These are phyloP conservation scores for Epipyxis sp. DNA, from an alignment of 108 stramenopile species.

Conservation along the genomic window DNA sequence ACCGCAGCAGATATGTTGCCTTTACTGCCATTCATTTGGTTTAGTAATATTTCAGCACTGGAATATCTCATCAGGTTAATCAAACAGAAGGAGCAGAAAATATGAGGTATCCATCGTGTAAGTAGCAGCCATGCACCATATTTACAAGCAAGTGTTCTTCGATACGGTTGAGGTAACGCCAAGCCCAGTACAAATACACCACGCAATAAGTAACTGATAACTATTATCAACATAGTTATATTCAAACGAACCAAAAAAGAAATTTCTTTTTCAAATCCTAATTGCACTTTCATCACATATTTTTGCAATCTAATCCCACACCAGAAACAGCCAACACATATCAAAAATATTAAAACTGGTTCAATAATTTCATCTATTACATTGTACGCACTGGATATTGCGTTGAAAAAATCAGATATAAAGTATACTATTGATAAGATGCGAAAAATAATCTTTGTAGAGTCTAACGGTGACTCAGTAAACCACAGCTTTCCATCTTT, in stretches of 20 bases:
- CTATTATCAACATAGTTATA: not conserved
- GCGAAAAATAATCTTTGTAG: not conserved
- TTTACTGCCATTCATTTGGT: no score
- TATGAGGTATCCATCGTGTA: not conserved
- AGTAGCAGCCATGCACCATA: not conserved
- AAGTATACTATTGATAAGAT: not conserved
- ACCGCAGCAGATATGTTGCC: no score
- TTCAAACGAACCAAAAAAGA: not conserved
- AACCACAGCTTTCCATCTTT: not conserved
- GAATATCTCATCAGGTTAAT: not conserved
- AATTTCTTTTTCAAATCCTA: not conserved
- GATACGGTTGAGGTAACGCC: not conserved
- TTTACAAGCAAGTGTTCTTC: not conserved
- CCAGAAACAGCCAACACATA: not conserved
- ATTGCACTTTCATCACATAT: not conserved
- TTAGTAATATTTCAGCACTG: not conserved
- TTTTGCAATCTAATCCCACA: not conserved
- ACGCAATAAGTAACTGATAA: not conserved
- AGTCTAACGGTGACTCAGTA: not conserved
- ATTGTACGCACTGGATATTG: not conserved
- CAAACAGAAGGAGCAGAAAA: conserved; percentile 1
- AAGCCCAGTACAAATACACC: not conserved
- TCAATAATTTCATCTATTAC: not conserved
- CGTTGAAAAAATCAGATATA: not conserved
- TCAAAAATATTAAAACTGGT: not conserved